phyloP scores from a whole-genome alignment of 2,329 filamentous ascomycete species.

The Cladosporium sp. region DNA sequence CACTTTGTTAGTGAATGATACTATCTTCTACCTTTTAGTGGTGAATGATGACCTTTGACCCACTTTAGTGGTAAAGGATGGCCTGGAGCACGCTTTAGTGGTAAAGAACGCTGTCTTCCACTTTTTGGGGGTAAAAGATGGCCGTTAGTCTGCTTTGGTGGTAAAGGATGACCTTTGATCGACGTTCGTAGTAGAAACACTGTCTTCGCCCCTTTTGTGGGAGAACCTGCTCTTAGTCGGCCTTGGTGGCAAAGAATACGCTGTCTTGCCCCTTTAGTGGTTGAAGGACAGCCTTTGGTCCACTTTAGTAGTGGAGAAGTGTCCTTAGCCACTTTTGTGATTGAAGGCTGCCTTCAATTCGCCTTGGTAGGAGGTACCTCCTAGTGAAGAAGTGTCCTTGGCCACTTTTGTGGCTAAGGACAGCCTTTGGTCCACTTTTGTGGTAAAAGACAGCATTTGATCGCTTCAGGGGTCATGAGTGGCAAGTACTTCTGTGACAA shows the following conservation, averaged over 20 bases:
- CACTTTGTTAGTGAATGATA: neutral
- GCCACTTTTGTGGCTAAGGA: neutral
- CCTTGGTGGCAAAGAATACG: too few species aligned
- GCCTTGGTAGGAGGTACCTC: too few species aligned
- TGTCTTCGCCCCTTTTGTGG: neutral
- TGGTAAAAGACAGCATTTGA: neutral
- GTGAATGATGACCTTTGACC: neutral
- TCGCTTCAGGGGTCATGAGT: too few species aligned
- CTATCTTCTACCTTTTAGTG: neutral
- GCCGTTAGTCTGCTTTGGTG: neutral
- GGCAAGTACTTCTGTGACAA: too few species aligned
- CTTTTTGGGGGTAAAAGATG: too few species aligned
- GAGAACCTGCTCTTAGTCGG: too few species aligned
- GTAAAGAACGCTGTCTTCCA: neutral
- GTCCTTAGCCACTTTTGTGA: too few species aligned
- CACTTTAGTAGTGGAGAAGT: neutral
- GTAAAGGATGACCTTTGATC: neutral
- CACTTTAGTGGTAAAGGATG: neutral
- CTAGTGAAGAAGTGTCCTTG: too few species aligned
- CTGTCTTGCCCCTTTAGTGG: neutral
- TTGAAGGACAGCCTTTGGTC: neutral
- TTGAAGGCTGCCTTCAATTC: too few species aligned
- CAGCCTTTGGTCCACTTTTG: neutral
- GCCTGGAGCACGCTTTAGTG: neutral
- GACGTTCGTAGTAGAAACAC: neutral